These are phyloP conservation scores for Dipodascus albidus DNA, from an alignment of 805 yeast species.

Conservation along the genomic window DNA sequence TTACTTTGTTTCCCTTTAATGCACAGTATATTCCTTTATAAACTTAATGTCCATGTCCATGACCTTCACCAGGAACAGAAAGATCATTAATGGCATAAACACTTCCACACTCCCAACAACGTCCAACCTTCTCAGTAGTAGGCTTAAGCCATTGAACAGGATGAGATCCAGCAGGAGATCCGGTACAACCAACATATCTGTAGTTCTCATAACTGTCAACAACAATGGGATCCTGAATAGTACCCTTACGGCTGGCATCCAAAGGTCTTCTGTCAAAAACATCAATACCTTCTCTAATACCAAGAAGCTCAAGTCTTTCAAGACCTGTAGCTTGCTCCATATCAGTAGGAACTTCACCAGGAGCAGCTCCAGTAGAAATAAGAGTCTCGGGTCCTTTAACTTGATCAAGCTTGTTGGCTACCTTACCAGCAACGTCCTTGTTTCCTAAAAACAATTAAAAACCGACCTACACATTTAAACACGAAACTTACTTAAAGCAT, in stretches of 20 bases:
- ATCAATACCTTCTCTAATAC: constrained; percentile 92
- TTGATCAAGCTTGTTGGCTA: constrained; percentile 61
- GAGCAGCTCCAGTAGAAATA: constrained; percentile 83
- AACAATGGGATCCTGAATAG: constrained; percentile 77
- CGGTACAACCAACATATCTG: constrained; percentile 96
- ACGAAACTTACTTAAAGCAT: background rate
- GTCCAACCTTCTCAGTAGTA: constrained; percentile 66
- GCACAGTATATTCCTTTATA: background rate
- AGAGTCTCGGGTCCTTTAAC: constrained; percentile 68
- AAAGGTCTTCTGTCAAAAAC: constrained; percentile 77
- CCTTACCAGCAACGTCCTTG: constrained; percentile 35
- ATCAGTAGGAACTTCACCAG: constrained; percentile 82
- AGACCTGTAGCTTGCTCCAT: constrained; percentile 96
- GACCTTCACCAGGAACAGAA: constrained; percentile 54
- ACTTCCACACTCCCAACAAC: constrained; percentile 99
- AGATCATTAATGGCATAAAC: constrained; percentile 81
- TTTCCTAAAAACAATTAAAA: constrained; percentile 5
- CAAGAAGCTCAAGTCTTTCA: constrained; percentile 90
- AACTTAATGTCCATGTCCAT: constrained; percentile 30
- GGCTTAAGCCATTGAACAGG: constrained; percentile 87
- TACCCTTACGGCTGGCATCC: constrained; percentile 81
- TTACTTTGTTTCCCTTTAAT: background rate
- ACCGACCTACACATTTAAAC: background rate
- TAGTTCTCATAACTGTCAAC: constrained; percentile 84
- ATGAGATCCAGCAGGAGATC: constrained; percentile 90